A percentile compares a stretch with the other conserved stretches of the same genome.
Evolutionary conservation across 305 asterid genomes (phyloP).

Genomic region (Rubia occidens): DNA sequence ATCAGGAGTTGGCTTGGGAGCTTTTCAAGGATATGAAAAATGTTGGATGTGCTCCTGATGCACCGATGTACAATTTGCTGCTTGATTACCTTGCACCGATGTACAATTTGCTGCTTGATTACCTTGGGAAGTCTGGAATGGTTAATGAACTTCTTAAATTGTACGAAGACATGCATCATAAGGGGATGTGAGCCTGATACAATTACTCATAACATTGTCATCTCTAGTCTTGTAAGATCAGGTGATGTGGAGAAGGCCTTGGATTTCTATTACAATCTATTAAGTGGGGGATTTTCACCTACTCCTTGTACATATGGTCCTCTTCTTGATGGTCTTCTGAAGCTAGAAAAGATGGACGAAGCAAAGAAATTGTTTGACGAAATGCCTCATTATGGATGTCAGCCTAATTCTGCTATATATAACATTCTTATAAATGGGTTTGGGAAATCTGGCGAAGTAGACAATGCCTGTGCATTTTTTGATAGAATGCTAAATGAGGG

Average conservation of each 20-base stretch:
- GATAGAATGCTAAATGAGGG: slow-evolving; percentile 79
- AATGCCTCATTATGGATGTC: slow-evolving; percentile 67
- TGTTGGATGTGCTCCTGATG: slow-evolving; percentile 50
- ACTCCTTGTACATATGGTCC: slow-evolving; percentile 97
- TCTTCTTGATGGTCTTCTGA: slow-evolving; percentile 74
- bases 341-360: slow-evolving; percentile 47
- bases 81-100: too few relatives aligned
- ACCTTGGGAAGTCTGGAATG: slow-evolving; percentile 76
- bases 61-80: too few relatives aligned
- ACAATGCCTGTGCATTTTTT: slow-evolving; percentile 53
- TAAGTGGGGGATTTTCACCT: slow-evolving; percentile 77
- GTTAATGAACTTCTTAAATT: slow-evolving; percentile 50
- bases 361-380: slow-evolving; percentile 68
- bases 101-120: slow-evolving; percentile 74
- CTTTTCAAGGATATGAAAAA: slow-evolving; percentile 61
- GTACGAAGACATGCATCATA: slow-evolving; percentile 66
- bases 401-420: slow-evolving; percentile 77
- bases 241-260: slow-evolving; percentile 56
- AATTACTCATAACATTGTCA: slow-evolving; percentile 69
- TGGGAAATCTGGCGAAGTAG: slow-evolving; percentile 76
- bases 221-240: slow-evolving; percentile 76
- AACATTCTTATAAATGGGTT: slow-evolving; percentile 84
- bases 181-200: slow-evolving; percentile 58
- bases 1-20: slow-evolving; percentile 54
- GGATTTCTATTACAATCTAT: slow-evolving; percentile 62